Conservation (phyloP, 805 yeast genomes). For the Candida quercuum region DNA sequence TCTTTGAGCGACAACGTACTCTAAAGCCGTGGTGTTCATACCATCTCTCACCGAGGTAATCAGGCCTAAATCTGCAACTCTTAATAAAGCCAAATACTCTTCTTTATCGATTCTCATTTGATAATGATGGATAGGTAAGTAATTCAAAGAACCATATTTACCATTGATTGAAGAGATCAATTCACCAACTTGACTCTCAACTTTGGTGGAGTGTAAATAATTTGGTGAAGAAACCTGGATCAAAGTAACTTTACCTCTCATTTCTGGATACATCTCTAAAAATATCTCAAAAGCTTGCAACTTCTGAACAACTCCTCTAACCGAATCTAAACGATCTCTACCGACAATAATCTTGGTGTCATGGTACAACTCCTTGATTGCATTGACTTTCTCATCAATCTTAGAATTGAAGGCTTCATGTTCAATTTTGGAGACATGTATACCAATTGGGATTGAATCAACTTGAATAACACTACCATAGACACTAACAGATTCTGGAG, state of each 20-base stretch:
- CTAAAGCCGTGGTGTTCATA: slow-evolving; percentile 92
- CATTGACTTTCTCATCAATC: slow-evolving; percentile 58
- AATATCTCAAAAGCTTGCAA: slow-evolving; percentile 86
- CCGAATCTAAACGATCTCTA: slow-evolving; percentile 86
- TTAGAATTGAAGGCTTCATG: slow-evolving; percentile 42
- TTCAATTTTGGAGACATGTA: slow-evolving; percentile 67
- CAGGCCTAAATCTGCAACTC: slow-evolving; percentile 86
- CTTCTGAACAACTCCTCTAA: slow-evolving; percentile 91
- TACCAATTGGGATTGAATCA: slow-evolving; percentile 82
- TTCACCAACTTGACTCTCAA: slow-evolving; percentile 81
- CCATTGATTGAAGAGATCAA: slow-evolving; percentile 79
- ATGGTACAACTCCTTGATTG: slow-evolving; percentile 57
- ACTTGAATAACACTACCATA: slow-evolving; percentile 77
- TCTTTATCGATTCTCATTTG: slow-evolving; percentile 84
- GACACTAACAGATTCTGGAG: slow-evolving; percentile 50
- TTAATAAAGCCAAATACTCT: slow-evolving; percentile 81
- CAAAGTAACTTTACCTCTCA: slow-evolving; percentile 81
- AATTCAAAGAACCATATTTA: slow-evolving; percentile 74
- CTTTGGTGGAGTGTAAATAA: slow-evolving; percentile 41
- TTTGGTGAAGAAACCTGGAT: slow-evolving; percentile 86
- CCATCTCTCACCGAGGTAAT: slow-evolving; percentile 93
- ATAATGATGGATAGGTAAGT: slow-evolving; percentile 87
- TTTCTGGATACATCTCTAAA: slow-evolving; percentile 85
- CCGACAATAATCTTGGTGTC: slow-evolving; percentile 83
- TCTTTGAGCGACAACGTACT: slow-evolving; percentile 85